Conservation (phyloP, 148 eudicot genomes). For the Talinum fruticosum region DNA sequence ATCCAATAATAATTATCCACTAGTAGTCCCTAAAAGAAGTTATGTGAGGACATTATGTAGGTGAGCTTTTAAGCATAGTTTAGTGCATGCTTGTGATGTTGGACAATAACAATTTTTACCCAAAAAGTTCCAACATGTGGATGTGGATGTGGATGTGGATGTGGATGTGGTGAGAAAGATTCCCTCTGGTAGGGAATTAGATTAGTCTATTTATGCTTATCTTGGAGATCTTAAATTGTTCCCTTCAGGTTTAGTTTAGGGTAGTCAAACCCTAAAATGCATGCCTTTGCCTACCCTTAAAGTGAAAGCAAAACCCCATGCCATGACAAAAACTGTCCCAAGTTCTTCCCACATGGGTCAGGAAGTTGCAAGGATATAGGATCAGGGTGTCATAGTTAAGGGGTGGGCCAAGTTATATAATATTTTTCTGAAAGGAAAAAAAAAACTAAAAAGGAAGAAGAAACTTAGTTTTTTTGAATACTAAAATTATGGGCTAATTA, state of each 20-base stretch:
- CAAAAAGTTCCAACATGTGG: background rate
- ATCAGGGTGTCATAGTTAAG: background rate
- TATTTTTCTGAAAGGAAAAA: too few relatives aligned
- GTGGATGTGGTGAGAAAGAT: background rate
- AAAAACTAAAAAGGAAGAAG: background rate
- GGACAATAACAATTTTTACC: background rate
- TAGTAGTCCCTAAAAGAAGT: constrained; percentile 11
- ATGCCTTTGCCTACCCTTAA: constrained; percentile 24
- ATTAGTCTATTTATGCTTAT: background rate
- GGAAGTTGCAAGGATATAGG: constrained; percentile 2
- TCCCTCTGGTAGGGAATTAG: background rate
- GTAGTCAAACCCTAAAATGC: constrained; percentile 5
- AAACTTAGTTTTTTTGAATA: constrained; percentile 1
- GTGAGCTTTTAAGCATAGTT: background rate
- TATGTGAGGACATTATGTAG: background rate
- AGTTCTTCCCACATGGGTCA: background rate
- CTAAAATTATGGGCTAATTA: constrained; percentile 29
- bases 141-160: constrained; percentile 3
- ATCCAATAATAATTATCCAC: too few relatives aligned
- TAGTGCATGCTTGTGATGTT: background rate
- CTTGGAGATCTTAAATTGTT: background rate
- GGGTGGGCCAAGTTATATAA: background rate
- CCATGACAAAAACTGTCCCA: constrained; percentile 19
- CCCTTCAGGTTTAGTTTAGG: background rate
- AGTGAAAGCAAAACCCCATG: constrained; percentile 16